Base-by-base conservation (phyloP, 2,329 filamentous ascomycete species). In the Chaetothyriales sp. region DNA sequence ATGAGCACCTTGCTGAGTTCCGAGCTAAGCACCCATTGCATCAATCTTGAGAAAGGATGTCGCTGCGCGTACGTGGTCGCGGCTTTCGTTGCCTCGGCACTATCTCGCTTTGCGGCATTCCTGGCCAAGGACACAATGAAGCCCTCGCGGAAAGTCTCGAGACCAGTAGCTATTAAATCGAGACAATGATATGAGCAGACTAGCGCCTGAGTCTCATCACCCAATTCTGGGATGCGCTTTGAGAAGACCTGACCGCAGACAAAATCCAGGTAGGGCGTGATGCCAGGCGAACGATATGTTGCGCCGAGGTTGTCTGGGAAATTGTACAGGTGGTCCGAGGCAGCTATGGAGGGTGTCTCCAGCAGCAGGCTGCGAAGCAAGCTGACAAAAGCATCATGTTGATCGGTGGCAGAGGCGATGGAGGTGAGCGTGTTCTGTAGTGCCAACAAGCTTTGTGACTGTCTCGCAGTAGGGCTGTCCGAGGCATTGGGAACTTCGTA, bases 1-100 rank as follows among this genome's bases (percentile, higher is more conserved):
- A 95, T 90, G 1, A 98, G 70, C 13, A 83, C 80, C 58, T 78
- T 79, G 61, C 94, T 80, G 19, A 95, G 86, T 58, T 85, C 87
- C 62, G 94, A 87, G 64, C 94, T 95, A 68, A 94, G 95, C 69
- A 98, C 80, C 89, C 92, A 97, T 64, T 98, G 92, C 86, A 97
- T 95, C 15, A 94, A 83, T 54, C 94, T 81, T 2, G 86, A 82
- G 63, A 97, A 98, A 0, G 94, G 90, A 69, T 98, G 94, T 50
- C 95, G 77, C 20, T 82, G 80, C 53, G 92, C 81, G 64, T 98
- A 99, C 74, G 54, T 78, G 28, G 90, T 76, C 43, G 54, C 46
- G 18, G 43, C 43, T 18, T 53, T 50, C 25, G 48, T 40, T 4
- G 57, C 57, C 43, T 53, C 52, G 9, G 50, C 20, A 37, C 49